phyloP scores from a whole-genome alignment of 163 green algal species.

The Volvox carteri region DNA sequence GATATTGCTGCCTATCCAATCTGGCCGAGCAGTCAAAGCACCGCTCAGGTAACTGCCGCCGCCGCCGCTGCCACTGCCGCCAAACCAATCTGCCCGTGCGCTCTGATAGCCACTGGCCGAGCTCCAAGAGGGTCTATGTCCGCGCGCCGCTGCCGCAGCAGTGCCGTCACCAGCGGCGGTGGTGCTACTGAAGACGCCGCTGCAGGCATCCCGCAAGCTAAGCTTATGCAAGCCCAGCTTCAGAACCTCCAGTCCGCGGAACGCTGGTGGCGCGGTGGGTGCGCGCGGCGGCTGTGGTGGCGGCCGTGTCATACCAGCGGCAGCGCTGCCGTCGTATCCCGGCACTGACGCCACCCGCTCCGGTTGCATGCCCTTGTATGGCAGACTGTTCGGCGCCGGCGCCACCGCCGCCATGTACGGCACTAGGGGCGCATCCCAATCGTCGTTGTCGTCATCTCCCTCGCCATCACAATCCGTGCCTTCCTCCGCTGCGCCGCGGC shows the following conservation, averaged over 20 bases:
- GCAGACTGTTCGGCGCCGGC: background rate
- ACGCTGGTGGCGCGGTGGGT: background rate
- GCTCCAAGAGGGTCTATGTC: background rate
- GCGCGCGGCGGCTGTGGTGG: background rate
- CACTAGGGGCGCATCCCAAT: slow-evolving; percentile 21
- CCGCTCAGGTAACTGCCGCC: background rate
- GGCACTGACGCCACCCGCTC: background rate
- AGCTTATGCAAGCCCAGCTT: slow-evolving; percentile 12
- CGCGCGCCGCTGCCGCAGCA: background rate
- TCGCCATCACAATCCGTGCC: background rate
- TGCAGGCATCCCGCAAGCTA: background rate
- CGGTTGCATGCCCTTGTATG: background rate
- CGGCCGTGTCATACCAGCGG: background rate
- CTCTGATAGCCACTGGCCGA: background rate
- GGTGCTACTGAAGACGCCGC: background rate
- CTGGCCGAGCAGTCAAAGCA: background rate
- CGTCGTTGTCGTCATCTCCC: background rate
- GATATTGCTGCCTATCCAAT: background rate
- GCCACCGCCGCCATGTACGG: background rate
- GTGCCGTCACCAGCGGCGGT: background rate
- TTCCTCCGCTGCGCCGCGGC: background rate
- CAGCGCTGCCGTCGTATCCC: background rate
- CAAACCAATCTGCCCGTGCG: background rate
- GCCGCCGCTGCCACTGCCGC: background rate
- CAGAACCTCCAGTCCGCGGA: background rate